Percentiles rank a stretch among this genome's conserved stretches.
Conservation (phyloP, 805 yeast species). For the Pichia thaimueangensis region DNA sequence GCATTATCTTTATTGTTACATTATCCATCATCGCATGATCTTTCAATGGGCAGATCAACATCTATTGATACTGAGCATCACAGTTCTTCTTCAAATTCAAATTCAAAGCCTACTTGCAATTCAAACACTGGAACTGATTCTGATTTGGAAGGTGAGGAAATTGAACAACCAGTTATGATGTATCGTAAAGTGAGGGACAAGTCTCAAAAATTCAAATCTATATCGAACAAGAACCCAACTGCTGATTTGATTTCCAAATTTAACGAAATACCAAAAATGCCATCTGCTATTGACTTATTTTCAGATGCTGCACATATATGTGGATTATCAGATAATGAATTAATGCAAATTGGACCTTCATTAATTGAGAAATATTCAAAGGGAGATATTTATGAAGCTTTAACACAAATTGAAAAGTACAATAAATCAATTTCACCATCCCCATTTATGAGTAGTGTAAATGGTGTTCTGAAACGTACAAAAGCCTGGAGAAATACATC, state of each 20-base stretch:
- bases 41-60: conserved; percentile 7
- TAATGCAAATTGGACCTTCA: conserved; percentile 6
- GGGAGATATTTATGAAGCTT: conserved; percentile 9
- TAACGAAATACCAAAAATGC: conserved; percentile 6
- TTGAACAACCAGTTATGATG: conserved; percentile 6
- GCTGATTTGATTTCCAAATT: not conserved
- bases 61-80: too few relatives aligned
- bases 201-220: too few relatives aligned
- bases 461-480: conserved; percentile 4
- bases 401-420: not conserved
- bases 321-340: conserved; percentile 10
- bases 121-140: not conserved
- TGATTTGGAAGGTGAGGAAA: not conserved
- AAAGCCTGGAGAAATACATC: conserved; percentile 8
- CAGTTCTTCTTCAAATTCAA: too few relatives aligned
- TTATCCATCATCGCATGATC: conserved; percentile 31
- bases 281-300: conserved; percentile 8
- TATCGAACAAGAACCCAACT: not conserved
- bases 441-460: conserved; percentile 2
- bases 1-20: conserved; percentile 43
- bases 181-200: conserved; percentile 1
- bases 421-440: not conserved
- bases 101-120: too few relatives aligned
- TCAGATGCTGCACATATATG: conserved; percentile 12
- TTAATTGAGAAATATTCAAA: conserved; percentile 9